A percentile compares a stretch with the other conserved stretches of the same genome.
Evolutionary conservation across 2,329 filamentous ascomycete species (phyloP).

Genomic region (Fusarium guadeloupense): DNA sequence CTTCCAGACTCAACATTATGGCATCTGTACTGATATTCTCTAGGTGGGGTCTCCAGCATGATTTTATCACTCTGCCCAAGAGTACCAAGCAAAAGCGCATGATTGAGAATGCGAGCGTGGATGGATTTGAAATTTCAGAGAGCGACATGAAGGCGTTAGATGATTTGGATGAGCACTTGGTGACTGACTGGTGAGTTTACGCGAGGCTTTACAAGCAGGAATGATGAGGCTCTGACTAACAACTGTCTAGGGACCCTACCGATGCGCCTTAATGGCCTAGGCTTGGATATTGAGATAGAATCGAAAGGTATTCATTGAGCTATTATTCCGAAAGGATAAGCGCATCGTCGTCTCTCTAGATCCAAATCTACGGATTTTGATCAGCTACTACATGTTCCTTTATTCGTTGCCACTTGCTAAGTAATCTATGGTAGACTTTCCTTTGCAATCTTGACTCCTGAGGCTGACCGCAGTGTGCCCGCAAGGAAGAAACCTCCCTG

Average conservation of each 20-base stretch:
- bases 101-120: slow-evolving; percentile 70
- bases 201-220: accelerated
- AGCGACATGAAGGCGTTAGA: slow-evolving; percentile 72
- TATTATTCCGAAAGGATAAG: no score
- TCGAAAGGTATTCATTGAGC: not conserved
- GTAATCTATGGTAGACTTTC: no score
- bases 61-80: slow-evolving; percentile 78
- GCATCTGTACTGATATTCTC: not conserved
- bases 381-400: no score
- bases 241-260: slow-evolving; percentile 43
- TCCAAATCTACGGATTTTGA: no score
- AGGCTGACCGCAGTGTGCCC: no score
- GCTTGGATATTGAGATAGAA: not conserved
- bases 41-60: slow-evolving; percentile 80
- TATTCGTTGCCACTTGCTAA: no score
- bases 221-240: not conserved
- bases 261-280: slow-evolving; percentile 31
- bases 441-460: no score
- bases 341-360: no score
- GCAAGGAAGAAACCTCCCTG: no score
- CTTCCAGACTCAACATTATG: accelerated
- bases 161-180: slow-evolving; percentile 74
- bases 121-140: slow-evolving; percentile 67
- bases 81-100: slow-evolving; percentile 71
- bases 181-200: slow-evolving; percentile 69